Evolutionary conservation across 2,329 filamentous ascomycete genomes (phyloP).

Genomic region (Spiromastix sp.): DNA sequence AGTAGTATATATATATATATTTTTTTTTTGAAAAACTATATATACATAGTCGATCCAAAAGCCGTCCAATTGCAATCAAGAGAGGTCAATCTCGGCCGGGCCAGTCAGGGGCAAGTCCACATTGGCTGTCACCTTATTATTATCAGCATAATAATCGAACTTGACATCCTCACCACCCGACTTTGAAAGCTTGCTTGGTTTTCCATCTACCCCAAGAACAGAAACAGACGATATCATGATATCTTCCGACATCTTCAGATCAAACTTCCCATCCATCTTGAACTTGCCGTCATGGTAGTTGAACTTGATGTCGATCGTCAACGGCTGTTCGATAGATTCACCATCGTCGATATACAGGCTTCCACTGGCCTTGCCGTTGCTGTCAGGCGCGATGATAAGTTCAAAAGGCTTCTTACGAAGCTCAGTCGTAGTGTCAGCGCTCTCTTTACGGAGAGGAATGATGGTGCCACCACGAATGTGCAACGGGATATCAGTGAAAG

Average conservation of each 20-base stretch:
- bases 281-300: slow-evolving; percentile 39
- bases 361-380: slow-evolving; percentile 53
- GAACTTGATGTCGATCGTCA: slow-evolving; percentile 47
- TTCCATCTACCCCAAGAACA: slow-evolving; percentile 31
- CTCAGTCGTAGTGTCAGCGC: slow-evolving; percentile 51
- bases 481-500: slow-evolving; percentile 47
- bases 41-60: too few species aligned
- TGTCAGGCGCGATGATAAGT: slow-evolving; percentile 56
- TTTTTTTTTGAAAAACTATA: too few species aligned
- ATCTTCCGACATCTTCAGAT: slow-evolving; percentile 13
- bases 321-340: slow-evolving; percentile 50
- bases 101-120: slow-evolving; percentile 7
- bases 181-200: neutral
- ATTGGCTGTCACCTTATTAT: slow-evolving; percentile 3
- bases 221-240: slow-evolving; percentile 41
- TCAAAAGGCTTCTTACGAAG: slow-evolving; percentile 56
- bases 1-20: too few species aligned
- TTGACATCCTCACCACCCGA: neutral
- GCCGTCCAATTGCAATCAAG: too few species aligned
- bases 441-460: slow-evolving; percentile 44
- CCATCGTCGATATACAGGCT: slow-evolving; percentile 71
- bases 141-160: slow-evolving; percentile 6
- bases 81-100: slow-evolving; percentile 3
- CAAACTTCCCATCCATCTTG: slow-evolving; percentile 9
- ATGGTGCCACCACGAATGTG: slow-evolving; percentile 53